These are phyloP conservation scores for Citrus mangshanensis DNA, from an alignment of 345 rosid genomes.

Conservation along the genomic window DNA sequence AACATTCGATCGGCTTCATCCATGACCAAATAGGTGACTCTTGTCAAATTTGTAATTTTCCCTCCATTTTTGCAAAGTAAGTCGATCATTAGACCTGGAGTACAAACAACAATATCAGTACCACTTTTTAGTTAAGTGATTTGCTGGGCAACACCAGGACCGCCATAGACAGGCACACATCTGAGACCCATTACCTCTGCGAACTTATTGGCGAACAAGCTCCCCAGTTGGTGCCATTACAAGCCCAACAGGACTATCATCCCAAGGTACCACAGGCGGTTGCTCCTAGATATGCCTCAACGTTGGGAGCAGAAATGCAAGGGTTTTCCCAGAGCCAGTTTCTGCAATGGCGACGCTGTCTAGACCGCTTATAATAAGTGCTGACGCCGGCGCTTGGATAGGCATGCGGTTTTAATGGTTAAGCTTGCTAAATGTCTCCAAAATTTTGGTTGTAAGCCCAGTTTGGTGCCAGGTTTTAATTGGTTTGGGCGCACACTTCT, in stretches of 20 bases:
- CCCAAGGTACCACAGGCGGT: constrained; percentile 71
- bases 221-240: constrained; percentile 99
- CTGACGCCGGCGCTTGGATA: constrained; percentile 87
- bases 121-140: constrained; percentile 90
- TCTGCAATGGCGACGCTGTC: constrained; percentile 94
- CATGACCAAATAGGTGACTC: constrained; percentile 88
- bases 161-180: constrained; percentile 94
- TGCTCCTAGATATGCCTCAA: constrained; percentile 97
- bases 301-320: constrained; percentile 89
- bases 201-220: constrained; percentile 89
- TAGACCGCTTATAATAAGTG: constrained; percentile 25
- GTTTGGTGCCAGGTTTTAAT: constrained; percentile 92
- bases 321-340: constrained; percentile 94
- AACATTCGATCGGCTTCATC: constrained; percentile 99
- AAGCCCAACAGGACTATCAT: constrained; percentile 43
- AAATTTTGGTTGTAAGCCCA: constrained; percentile 74
- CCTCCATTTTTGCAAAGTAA: constrained; percentile 93
- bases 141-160: constrained; percentile 97
- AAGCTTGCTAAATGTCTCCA: constrained; percentile 83
- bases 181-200: constrained; percentile 65
- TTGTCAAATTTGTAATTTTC: constrained; percentile 77
- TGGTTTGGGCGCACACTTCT: constrained; percentile 88
- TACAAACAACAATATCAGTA: constrained; percentile 93
- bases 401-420: constrained; percentile 88
- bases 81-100: constrained; percentile 97